Evolutionary conservation across 2,329 filamentous ascomycete species (phyloP), one percentile per base, ranked within the genome.

Genomic region (Penicillium sp.): DNA sequence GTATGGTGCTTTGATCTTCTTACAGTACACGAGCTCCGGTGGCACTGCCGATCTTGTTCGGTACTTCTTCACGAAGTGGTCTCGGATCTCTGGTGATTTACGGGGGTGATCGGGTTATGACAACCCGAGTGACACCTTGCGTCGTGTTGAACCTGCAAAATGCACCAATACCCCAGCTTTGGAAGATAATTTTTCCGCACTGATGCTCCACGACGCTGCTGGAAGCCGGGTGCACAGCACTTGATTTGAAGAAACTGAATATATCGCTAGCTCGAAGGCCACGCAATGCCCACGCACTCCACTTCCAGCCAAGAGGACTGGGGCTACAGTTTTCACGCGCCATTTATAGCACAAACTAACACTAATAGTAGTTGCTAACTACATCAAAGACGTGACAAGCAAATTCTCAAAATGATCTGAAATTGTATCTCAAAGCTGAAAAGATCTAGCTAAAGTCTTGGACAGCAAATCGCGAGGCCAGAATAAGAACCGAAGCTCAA

Each of bases 401-500:
- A 41, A 41, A 2, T 53, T 50, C 46, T 56, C 50, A 52, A 57
- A 57, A 53, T 52, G 45, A 51, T 58, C 43, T 58, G 52, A 41
- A 52, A 56, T 58, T 51, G 41, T 48, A 50, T 41, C 51, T 41
- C 54, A 8, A 45, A 43, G 39, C 49, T 37, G 37, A 45, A 49
- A 48, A 60, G 47, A 62, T 56, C 60, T 62, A 62, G 52, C 50
- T 48, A 62, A 62, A 62, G 60, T 58, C 49, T 62, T 58, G 29
- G 33, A 50, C 45, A 60, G 60, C 58, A 52, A 56, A 41, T 26
- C 41, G 52, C 43, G 39, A 50, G 14, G n/a, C 9, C 19, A 21
- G 37, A 31, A 35, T 9, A 26, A 24, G n/a, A 48, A 35, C 10
- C 29, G 16, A 35, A 41, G 19, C 19, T 41, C 19, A 3, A 16